These are phyloP conservation scores for Gremmenia infestans DNA, from an alignment of 2,329 filamentous ascomycete species.

Conservation along the genomic window DNA sequence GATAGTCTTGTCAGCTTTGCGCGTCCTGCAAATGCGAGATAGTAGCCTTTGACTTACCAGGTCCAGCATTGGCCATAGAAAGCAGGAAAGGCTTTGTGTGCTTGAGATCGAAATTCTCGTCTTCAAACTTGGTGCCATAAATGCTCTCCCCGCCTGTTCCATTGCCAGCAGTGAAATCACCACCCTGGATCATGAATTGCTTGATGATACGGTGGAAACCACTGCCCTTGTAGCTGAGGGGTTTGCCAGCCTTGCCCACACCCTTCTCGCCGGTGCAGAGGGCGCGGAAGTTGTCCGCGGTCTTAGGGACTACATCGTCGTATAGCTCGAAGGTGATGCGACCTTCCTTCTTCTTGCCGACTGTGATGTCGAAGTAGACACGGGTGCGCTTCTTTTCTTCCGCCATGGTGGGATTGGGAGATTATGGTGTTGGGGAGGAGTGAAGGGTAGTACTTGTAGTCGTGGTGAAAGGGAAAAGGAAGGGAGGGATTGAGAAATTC, in stretches of 20 bases:
- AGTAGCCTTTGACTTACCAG: slow-evolving; percentile 51
- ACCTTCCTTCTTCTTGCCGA: slow-evolving; percentile 68
- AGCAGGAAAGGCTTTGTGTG: slow-evolving; percentile 91
- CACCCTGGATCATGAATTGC: slow-evolving; percentile 97
- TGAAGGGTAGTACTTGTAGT: neutral
- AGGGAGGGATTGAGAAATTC: slow-evolving; percentile 3
- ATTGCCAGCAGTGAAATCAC: slow-evolving; percentile 92
- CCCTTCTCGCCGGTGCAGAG: slow-evolving; percentile 96
- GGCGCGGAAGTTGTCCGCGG: slow-evolving; percentile 90
- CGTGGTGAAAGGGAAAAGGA: neutral
- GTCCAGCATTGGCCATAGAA: slow-evolving; percentile 96
- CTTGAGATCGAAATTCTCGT: slow-evolving; percentile 91
- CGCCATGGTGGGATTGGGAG: slow-evolving; percentile 29
- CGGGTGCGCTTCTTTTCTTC: slow-evolving; percentile 44
- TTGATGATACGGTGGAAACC: slow-evolving; percentile 96
- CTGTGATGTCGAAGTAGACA: slow-evolving; percentile 90
- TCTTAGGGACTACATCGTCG: slow-evolving; percentile 78
- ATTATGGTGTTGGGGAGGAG: neutral
- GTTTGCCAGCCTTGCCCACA: slow-evolving; percentile 71
- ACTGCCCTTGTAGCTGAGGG: slow-evolving; percentile 88
- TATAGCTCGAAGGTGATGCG: slow-evolving; percentile 84
- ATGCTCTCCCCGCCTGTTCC: slow-evolving; percentile 96
- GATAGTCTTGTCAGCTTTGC: slow-evolving; percentile 6
- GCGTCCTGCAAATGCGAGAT: neutral
- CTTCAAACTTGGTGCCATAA: slow-evolving; percentile 94